phyloP scores from a whole-genome alignment of 2,329 filamentous ascomycete species.

The Colletotrichum sp. region DNA sequence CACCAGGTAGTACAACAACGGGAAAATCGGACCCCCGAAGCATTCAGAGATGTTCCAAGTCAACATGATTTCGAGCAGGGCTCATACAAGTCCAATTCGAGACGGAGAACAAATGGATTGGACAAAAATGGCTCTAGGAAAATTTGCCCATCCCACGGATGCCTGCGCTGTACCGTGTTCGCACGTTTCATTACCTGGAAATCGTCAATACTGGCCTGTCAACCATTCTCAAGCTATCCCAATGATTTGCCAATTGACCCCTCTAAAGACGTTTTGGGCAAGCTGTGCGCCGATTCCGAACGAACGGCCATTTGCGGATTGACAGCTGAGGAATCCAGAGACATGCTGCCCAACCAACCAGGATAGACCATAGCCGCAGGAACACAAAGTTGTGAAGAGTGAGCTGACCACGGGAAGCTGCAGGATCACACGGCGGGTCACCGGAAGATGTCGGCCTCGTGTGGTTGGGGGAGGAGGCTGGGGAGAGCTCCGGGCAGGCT shows the following conservation, averaged over 20 bases:
- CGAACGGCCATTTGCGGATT: not conserved
- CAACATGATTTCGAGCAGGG: fast-evolving
- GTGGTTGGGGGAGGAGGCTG: not conserved
- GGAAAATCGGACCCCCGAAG: not conserved
- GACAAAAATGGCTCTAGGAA: not conserved
- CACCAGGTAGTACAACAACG: not conserved
- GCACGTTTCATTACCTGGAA: not conserved
- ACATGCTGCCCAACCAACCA: not conserved
- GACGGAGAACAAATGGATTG: not conserved
- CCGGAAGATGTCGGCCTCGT: not conserved
- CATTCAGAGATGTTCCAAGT: not conserved
- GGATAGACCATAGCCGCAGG: not conserved
- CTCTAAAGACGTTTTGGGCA: not conserved
- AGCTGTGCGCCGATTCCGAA: not conserved
- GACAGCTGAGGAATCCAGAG: not conserved
- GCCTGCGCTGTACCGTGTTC: not conserved
- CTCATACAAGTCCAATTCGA: fast-evolving
- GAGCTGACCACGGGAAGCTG: not conserved
- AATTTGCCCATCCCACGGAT: not conserved
- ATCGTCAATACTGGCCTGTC: not conserved
- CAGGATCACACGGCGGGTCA: not conserved
- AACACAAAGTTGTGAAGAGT: not conserved
- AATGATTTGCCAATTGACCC: not conserved
- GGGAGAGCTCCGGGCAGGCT: not conserved
- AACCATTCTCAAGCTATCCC: not conserved